Base-by-base conservation (phyloP, 2,329 filamentous ascomycete genomes). In the Penicillium decumbens region DNA sequence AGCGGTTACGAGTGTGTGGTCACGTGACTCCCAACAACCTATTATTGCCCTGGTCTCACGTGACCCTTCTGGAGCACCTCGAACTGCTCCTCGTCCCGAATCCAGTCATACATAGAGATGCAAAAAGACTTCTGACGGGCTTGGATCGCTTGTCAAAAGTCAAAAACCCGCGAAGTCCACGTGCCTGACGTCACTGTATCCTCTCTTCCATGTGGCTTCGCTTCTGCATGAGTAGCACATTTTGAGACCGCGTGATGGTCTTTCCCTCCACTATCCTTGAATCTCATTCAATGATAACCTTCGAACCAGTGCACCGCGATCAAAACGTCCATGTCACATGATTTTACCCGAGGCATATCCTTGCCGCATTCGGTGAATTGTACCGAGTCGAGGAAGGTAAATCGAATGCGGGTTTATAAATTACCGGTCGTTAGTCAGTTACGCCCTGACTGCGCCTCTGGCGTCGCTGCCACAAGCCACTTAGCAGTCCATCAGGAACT, bases 341-440 rank as follows among this genome's bases (percentile, higher is more conserved):
- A 49, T 50, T 50, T 49, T 3, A 4, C 43, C 52, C 18, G 42
- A 9, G 43, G 35, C 45, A 15, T 24, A 53, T 55, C 50, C 9
- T 47, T 57, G 47, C 56, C 56, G 54, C 56, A 50, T 58, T 53
- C 54, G 42, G 56, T 8, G 13, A 23, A 29, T 50, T 20, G 20
- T 4, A 23, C 20, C 20, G 20, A 23, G 20, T 23, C 3, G 20
- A 23, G 15, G 15, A 18, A 18, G 20, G 4, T 23, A 4, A 23
- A 23, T 3, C 4, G 20, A 23, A 23, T 23, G 20, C 20, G 20
- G 45, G 30, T 35, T 35, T 13, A 18, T 44, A 47, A 47, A 41
- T 53, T 53, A 53, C 47, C 28, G 15, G 15, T 18, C 15, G 15
- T 18, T 18, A 18, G 15, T 18, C 2, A 18, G 12, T n/a, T 41